A percentile compares a stretch with the other conserved stretches of the same genome.
These are phyloP conservation scores for Priceomyces castillae DNA, from an alignment of 805 yeast genomes.

Conservation along the genomic window DNA sequence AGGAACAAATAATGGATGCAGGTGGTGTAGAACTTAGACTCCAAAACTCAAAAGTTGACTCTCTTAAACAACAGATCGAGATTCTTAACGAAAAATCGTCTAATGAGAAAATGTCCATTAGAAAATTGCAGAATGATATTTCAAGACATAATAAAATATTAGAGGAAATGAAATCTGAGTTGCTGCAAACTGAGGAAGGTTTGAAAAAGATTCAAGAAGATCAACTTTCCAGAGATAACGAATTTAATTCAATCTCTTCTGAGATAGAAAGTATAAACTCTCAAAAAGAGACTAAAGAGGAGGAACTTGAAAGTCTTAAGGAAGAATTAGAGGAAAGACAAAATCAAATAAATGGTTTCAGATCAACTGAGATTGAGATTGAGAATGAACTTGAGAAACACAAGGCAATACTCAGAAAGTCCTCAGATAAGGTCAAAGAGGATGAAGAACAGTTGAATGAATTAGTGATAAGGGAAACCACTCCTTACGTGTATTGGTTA, in stretches of 20 bases:
- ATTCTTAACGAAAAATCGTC: constrained; percentile 55
- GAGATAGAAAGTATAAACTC: constrained; percentile 31
- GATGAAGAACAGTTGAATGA: constrained; percentile 40
- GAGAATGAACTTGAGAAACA: constrained; percentile 61
- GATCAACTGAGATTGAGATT: constrained; percentile 65
- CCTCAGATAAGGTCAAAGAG: constrained; percentile 38
- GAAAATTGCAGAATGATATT: constrained; percentile 63
- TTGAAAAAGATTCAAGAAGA: constrained; percentile 18
- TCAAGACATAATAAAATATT: constrained; percentile 52
- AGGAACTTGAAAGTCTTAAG: constrained; percentile 35
- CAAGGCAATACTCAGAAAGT: constrained; percentile 33
- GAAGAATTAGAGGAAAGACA: constrained; percentile 35
- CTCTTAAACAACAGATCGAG: constrained; percentile 64
- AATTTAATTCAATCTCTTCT: constrained; percentile 30
- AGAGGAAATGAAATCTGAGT: constrained; percentile 46
- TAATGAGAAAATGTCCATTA: constrained; percentile 51
- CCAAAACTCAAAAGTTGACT: constrained; percentile 80
- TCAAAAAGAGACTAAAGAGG: constrained; percentile 38
- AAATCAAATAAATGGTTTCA: constrained; percentile 51
- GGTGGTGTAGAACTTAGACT: constrained; percentile 85
- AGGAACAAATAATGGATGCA: constrained; percentile 78
- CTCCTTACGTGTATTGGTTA: constrained; percentile 51
- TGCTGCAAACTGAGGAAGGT: constrained; percentile 24
- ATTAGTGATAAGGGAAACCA: constrained; percentile 54
- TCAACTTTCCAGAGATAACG: constrained; percentile 23